These are phyloP conservation scores for Tetracladium setigerum DNA, from an alignment of 495 filamentous ascomycete species.

Conservation along the genomic window DNA sequence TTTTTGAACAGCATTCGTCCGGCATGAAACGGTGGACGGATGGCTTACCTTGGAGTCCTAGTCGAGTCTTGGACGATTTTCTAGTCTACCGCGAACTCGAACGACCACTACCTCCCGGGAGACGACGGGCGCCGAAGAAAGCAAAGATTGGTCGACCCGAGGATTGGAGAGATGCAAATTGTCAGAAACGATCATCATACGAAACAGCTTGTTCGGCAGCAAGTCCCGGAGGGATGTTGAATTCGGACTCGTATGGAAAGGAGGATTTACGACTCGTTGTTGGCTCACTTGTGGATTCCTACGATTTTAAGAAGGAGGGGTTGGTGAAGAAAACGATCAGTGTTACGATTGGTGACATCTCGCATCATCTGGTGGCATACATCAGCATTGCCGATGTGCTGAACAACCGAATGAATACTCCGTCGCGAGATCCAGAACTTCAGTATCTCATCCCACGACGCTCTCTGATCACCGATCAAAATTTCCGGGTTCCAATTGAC, in stretches of 20 bases:
- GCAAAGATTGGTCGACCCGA: slow-evolving; percentile 25
- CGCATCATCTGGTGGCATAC: slow-evolving; percentile 78
- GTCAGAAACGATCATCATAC: no score
- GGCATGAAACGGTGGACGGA: slow-evolving; percentile 92
- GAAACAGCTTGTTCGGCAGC: no score
- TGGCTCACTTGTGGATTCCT: slow-evolving; percentile 76
- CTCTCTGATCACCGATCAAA: no score
- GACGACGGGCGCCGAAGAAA: slow-evolving; percentile 76
- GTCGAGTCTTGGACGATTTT: slow-evolving; percentile 77
- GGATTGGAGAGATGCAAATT: no score
- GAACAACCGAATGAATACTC: slow-evolving; percentile 45
- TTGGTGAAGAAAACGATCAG: slow-evolving; percentile 88
- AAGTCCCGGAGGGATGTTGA: no score
- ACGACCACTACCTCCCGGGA: slow-evolving; percentile 73
- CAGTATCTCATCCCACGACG: no score
- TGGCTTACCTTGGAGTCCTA: slow-evolving; percentile 81
- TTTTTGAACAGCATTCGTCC: slow-evolving; percentile 78
- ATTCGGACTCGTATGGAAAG: no score
- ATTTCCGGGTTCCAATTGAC: no score
- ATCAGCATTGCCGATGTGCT: slow-evolving; percentile 70
- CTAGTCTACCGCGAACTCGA: slow-evolving; percentile 80
- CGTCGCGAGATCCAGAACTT: slow-evolving; percentile 34
- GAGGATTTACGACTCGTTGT: slow-evolving; percentile 31
- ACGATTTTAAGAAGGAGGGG: slow-evolving; percentile 72
- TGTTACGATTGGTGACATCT: slow-evolving; percentile 54